Evolutionary conservation across 306 rosid species (phyloP), one percentile per base, ranked within the genome.

Genomic region (Ceratonia siliqua): DNA sequence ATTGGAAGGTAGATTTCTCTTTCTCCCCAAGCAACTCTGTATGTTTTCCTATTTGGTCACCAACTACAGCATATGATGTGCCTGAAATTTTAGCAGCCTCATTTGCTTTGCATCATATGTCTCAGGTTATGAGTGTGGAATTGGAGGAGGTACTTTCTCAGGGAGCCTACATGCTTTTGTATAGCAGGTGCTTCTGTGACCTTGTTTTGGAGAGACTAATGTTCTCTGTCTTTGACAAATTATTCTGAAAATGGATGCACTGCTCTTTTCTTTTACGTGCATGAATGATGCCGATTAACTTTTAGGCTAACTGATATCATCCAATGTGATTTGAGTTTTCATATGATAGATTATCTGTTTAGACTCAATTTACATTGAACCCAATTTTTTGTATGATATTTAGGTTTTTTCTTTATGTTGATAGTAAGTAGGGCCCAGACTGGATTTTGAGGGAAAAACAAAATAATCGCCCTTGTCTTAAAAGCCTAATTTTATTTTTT

Each of bases 141-240:
- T 78, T 92, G 85, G 90, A 85, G 10, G 96, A 90, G 83, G 94
- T 92, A 62, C 92, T 92, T 78, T 90, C 96, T 80, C 92, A 88
- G 83, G 94, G 90, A 21, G 91, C 94, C 13, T 92, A 92, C 75
- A 92, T 92, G 96, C 90, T 92, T 77, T 76, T 92, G 59, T 90
- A 90, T 75, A 84, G 85, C 84, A 92, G 96, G 96, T 90, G 79
- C 43, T 33, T 67, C 74, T 61, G 25, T 46, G 21, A 43, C 10
- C 65, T 10, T 58, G 13, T 42, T 62, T 50, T 70, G 24, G 62
- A 61, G 30, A 6, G 6, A 32, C 28, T 52, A 14, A 24, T 21
- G 45, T 30, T 75, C 35, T 71, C 28, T 13, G 27, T 36, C 30
- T 24, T 20, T 45, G 1, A 8, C 43, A 57, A 45, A 42, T 72